phyloP scores from a whole-genome alignment of 352 stramenopile genomes.

The Pythium brachiatum region DNA sequence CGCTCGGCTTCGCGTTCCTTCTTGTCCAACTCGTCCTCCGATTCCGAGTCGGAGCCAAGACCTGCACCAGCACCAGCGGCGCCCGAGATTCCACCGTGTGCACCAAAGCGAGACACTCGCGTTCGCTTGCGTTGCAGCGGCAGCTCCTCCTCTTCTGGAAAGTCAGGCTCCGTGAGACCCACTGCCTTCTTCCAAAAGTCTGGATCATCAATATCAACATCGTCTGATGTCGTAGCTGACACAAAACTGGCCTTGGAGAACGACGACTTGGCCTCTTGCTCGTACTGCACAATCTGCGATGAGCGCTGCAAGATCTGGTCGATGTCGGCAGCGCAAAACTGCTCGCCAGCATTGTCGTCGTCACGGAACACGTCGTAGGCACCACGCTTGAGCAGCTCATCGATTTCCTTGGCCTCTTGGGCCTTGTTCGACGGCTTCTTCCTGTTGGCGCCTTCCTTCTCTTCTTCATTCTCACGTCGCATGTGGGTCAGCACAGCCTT shows the following conservation, averaged over 20 bases:
- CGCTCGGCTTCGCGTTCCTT: conserved; percentile 46
- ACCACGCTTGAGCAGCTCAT: conserved; percentile 89
- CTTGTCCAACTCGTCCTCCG: conserved; percentile 53
- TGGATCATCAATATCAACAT: conserved; percentile 98
- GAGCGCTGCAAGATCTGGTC: conserved; percentile 95
- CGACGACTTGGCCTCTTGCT: conserved; percentile 77
- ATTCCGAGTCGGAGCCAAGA: conserved; percentile 55
- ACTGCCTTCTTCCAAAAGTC: conserved; percentile 99
- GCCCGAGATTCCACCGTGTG: conserved; percentile 18
- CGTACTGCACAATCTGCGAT: conserved; percentile 84
- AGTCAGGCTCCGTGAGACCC: conserved; percentile 74
- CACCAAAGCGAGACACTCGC: conserved; percentile 80
- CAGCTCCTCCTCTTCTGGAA: conserved; percentile 52
- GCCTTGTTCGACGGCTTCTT: conserved; percentile 68
- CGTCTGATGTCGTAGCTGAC: conserved; percentile 82
- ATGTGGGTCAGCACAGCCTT: conserved; percentile 91
- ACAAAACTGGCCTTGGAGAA: conserved; percentile 94
- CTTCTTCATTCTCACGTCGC: conserved; percentile 84
- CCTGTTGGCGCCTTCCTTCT: conserved; percentile 39
- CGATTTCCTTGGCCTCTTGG: conserved; percentile 88
- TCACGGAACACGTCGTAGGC: conserved; percentile 92
- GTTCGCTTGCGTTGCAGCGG: conserved; percentile 84
- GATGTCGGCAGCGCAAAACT: conserved; percentile 98
- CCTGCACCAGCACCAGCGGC: background rate
- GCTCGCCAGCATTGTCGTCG: conserved; percentile 88